Evolutionary conservation across 805 yeast genomes (phyloP).

Genomic region (Pichia membranifaciens): DNA sequence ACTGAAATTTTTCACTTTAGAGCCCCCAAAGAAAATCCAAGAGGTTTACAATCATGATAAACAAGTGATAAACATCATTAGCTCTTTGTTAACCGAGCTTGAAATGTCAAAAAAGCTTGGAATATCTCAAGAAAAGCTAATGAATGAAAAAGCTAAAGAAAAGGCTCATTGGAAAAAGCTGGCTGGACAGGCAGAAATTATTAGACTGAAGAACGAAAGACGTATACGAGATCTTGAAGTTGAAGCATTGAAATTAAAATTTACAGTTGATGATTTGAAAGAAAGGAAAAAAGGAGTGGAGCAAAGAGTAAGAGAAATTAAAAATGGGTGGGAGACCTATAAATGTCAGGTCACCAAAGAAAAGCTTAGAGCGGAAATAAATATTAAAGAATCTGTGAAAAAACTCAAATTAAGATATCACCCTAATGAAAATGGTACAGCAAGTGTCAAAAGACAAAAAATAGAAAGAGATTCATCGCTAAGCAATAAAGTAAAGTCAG

Average conservation of each 20-base stretch:
- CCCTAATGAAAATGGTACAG: constrained; percentile 7
- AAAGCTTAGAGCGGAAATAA: constrained; percentile 16
- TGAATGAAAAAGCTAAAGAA: constrained; percentile 15
- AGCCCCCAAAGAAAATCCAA: neutral
- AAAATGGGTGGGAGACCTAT: constrained; percentile 19
- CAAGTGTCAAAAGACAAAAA: constrained; percentile 9
- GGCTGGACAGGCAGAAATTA: constrained; percentile 5
- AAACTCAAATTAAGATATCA: constrained; percentile 20
- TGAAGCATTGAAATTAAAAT: constrained; percentile 16
- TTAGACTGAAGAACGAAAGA: constrained; percentile 16
- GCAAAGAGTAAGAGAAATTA: constrained; percentile 11
- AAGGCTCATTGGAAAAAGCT: constrained; percentile 13
- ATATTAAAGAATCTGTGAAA: constrained; percentile 1
- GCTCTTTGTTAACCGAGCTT: constrained; percentile 20
- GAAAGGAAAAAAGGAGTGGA: constrained; percentile 13
- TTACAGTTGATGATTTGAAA: constrained; percentile 10
- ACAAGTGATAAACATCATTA: constrained; percentile 25
- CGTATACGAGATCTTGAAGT: constrained; percentile 17
- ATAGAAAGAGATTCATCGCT: neutral
- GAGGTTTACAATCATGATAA: constrained; percentile 28
- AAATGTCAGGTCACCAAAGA: constrained; percentile 20
- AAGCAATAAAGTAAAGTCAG: neutral
- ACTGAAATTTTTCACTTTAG: neutral
- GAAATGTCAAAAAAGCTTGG: constrained; percentile 21
- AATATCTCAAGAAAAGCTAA: constrained; percentile 9